Base-by-base conservation (phyloP, 257 asterid genomes). In the Verbena officinalis region DNA sequence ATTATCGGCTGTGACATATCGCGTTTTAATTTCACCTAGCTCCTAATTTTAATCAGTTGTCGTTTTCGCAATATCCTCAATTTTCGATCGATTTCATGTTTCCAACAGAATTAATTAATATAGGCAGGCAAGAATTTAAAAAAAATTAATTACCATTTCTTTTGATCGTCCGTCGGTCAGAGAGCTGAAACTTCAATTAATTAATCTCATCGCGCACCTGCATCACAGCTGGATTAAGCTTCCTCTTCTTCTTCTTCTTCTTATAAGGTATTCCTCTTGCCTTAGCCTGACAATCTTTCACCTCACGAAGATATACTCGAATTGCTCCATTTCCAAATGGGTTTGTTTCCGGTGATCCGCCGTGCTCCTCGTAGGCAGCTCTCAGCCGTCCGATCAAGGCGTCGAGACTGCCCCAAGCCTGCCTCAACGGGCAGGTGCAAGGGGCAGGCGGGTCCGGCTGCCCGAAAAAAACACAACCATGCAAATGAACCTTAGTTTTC, bases 351-450 rank as follows among this genome's bases (percentile, higher is more conserved):
- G 79, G 86, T 2, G 95, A 43, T 0, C 98, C 98, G 1, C 98
- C 96, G 71, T 91, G 79, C 80, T 91, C 98, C 52, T 91, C 98
- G 58, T 83, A 91, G 1, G 98, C 98, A 4, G 98, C 98, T 27
- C 98, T 62, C 13, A 91, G 92, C 59, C 98, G 74, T 0, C 98
- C 98, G 33, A 91, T 89, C 6, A 91, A 53, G 6, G 98, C 98
- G 69, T 91, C 98, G 31, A 91, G 86, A 82, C 98, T 89, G 46
- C 98, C 98, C 98, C 98, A 91, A 2, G 98, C 98, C 80, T 91
- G 98, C 73, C 95, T 67, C 22, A 91, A 69, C 4, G 98, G 98
- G 58, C 98, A 89, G 65, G 90, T 84, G 77, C 98, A 91, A 0
- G 96, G 96, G 0, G 86, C 95, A 0, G 96, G 98, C 2, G 98